These are phyloP conservation scores for Calonectria hongkongensis DNA, from an alignment of 2,329 filamentous ascomycete genomes.

Conservation along the genomic window DNA sequence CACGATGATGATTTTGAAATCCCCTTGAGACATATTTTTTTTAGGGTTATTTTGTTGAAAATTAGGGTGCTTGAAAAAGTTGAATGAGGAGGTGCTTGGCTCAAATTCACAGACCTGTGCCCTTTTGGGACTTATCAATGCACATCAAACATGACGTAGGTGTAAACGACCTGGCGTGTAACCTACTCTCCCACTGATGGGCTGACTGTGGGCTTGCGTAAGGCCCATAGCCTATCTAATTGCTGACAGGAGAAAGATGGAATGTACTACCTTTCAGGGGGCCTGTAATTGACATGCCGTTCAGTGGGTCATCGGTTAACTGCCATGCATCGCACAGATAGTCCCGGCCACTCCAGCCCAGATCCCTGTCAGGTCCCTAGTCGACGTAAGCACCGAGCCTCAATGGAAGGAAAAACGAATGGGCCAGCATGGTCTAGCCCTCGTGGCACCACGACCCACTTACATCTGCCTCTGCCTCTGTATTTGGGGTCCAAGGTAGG, in stretches of 20 bases:
- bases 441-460: neutral
- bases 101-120: neutral
- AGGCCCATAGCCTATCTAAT: neutral
- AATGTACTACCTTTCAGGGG: neutral
- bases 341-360: neutral
- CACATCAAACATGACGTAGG: neutral
- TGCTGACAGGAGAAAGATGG: neutral
- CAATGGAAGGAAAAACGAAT: no score
- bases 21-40: constrained; percentile 4
- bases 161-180: neutral
- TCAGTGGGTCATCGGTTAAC: neutral
- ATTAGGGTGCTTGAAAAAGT: neutral
- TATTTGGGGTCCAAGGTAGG: neutral
- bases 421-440: neutral
- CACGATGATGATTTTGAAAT: constrained; percentile 39
- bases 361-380: neutral
- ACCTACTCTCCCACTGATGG: neutral
- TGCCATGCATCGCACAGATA: neutral
- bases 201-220: neutral
- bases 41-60: neutral
- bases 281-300: neutral
- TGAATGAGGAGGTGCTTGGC: neutral
- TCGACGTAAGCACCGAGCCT: neutral
- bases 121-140: neutral
- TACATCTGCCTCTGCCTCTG: neutral